A percentile compares a stretch with the other conserved stretches of the same genome.
Conservation (phyloP, 2,329 filamentous ascomycete genomes). For the Colletotrichum trifolii region DNA sequence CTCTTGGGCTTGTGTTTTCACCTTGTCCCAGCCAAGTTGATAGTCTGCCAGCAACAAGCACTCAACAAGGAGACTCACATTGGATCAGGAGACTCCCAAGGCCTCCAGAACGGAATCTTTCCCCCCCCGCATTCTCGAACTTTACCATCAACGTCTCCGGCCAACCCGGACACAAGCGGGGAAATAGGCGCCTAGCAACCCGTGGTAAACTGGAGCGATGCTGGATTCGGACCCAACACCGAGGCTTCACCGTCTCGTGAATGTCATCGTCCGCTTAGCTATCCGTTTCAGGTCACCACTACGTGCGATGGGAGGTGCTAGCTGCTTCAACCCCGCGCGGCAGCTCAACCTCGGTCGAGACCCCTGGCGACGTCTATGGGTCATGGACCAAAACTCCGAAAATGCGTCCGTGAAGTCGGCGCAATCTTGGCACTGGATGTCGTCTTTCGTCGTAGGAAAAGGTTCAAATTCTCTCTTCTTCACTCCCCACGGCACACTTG, state of each 20-base stretch:
- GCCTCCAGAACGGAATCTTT: no score
- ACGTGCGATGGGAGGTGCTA: slow-evolving; percentile 3
- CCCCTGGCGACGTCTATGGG: not conserved
- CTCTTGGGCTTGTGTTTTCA: no score
- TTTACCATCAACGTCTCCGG: slow-evolving; percentile 2
- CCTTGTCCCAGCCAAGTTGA: no score
- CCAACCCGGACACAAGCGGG: slow-evolving; percentile 20
- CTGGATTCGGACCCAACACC: slow-evolving; percentile 24
- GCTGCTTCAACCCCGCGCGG: slow-evolving; percentile 1
- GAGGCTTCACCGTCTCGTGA: slow-evolving; percentile 2
- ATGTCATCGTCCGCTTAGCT: no score
- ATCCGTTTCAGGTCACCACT: slow-evolving; percentile 14
- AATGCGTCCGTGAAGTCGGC: not conserved
- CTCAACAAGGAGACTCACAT: no score
- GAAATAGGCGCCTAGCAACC: slow-evolving; percentile 2
- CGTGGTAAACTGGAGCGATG: slow-evolving; percentile 11
- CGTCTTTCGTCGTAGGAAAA: no score
- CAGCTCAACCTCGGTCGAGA: not conserved
- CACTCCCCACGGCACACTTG: no score
- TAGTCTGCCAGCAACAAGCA: no score
- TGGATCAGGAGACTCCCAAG: no score
- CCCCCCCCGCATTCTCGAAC: no score
- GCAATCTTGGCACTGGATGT: no score
- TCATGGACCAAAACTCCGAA: not conserved
- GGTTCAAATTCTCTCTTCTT: no score